A percentile compares a stretch with the other conserved stretches of the same genome.
These are phyloP conservation scores for Cladosporium halotolerans DNA, from an alignment of 2,329 filamentous ascomycete genomes.

Conservation along the genomic window DNA sequence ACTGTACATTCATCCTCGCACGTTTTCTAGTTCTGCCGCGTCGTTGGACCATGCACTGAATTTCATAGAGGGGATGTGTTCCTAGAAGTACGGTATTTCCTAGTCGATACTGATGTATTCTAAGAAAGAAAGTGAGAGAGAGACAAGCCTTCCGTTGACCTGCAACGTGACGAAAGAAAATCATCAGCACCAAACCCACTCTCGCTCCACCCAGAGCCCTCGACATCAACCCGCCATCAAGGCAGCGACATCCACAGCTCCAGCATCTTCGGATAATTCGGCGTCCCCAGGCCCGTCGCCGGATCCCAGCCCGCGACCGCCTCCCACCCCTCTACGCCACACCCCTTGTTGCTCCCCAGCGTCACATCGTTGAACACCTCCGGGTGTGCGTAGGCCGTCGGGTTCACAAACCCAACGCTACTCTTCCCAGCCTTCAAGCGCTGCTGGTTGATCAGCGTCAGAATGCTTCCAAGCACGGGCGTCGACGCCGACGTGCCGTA, in stretches of 20 bases:
- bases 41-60: too few species aligned
- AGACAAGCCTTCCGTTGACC: neutral
- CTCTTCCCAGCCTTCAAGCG: slow-evolving; percentile 32
- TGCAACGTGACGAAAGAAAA: too few species aligned
- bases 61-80: too few species aligned
- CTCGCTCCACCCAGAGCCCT: neutral
- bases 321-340: slow-evolving; percentile 30
- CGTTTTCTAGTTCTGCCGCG: too few species aligned
- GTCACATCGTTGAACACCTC: slow-evolving; percentile 36
- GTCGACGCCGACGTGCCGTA: slow-evolving; percentile 48
- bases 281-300: slow-evolving; percentile 25
- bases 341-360: slow-evolving; percentile 34
- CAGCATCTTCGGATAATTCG: slow-evolving; percentile 27
- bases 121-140: neutral
- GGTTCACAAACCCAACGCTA: slow-evolving; percentile 38
- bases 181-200: too few species aligned
- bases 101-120: neutral
- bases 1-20: too few species aligned
- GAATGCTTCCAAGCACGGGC: slow-evolving; percentile 44
- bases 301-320: slow-evolving; percentile 31
- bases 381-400: slow-evolving; percentile 40
- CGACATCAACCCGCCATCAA: neutral
- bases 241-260: slow-evolving; percentile 24
- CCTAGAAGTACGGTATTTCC: too few species aligned
- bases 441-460: slow-evolving; percentile 44